Conservation (phyloP, 225 moss, liverwort and hornwort genomes). For the Marchantia polymorpha region DNA sequence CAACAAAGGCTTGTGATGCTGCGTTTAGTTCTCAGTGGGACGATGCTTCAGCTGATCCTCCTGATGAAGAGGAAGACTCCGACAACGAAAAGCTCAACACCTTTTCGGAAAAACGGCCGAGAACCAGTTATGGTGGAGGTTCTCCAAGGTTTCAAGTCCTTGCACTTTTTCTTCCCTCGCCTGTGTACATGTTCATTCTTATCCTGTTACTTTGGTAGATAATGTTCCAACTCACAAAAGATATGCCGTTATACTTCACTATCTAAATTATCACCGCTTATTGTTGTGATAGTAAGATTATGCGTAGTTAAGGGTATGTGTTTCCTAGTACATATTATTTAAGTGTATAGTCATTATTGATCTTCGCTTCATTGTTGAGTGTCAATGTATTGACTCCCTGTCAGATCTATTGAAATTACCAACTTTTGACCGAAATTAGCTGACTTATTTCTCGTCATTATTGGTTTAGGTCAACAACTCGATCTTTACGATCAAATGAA, state of each 20-base stretch:
- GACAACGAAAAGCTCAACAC: conserved; percentile 20
- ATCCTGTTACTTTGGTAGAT: too few relatives aligned
- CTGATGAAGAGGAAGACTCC: conserved; percentile 24
- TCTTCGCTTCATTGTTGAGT: too few relatives aligned
- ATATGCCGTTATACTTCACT: too few relatives aligned
- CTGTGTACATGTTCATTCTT: neutral
- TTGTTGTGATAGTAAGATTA: too few relatives aligned
- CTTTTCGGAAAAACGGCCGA: conserved; percentile 12
- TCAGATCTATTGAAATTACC: too few relatives aligned
- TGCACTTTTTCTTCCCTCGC: neutral
- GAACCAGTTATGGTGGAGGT: conserved; percentile 7
- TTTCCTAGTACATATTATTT: too few relatives aligned
- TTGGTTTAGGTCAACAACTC: conserved; percentile 5
- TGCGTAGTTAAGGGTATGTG: too few relatives aligned
- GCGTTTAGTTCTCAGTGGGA: conserved; percentile 48
- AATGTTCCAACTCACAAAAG: too few relatives aligned
- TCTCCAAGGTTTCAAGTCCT: neutral
- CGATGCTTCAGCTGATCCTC: conserved; percentile 39
- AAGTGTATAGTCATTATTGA: too few relatives aligned
- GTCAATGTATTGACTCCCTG: too few relatives aligned
- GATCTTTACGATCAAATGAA: conserved; percentile 35
- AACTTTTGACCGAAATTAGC: neutral
- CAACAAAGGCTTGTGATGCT: conserved; percentile 42
- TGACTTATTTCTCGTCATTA: neutral
- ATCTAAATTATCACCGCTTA: too few relatives aligned